phyloP scores from a whole-genome alignment of 768 basidiomycete genomes.

The Suillus cothurnatus region DNA sequence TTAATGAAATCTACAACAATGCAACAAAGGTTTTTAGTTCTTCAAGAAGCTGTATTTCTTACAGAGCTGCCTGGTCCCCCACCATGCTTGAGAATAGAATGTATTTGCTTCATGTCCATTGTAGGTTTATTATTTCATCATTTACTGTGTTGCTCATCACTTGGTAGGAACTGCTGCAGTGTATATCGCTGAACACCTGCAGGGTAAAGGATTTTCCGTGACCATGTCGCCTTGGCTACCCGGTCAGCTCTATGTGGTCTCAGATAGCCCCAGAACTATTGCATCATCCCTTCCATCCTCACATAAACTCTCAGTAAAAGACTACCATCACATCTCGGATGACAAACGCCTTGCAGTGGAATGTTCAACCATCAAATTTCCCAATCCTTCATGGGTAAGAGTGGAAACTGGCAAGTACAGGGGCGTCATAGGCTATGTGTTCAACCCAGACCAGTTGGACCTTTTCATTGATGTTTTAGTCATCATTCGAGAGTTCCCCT shows the following conservation, averaged over 20 bases:
- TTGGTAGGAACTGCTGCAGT: background rate
- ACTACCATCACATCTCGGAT: background rate
- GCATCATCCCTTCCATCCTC: background rate
- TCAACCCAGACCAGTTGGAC: background rate
- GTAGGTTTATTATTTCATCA: background rate
- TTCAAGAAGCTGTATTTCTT: background rate
- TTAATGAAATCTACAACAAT: background rate
- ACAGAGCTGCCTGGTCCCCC: background rate
- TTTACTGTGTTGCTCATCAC: background rate
- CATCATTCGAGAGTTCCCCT: background rate
- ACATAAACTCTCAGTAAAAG: background rate
- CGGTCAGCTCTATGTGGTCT: background rate
- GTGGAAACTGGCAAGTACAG: background rate
- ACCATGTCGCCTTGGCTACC: background rate
- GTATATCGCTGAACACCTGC: background rate
- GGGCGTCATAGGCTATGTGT: background rate
- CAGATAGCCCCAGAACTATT: background rate
- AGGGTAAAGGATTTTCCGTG: background rate
- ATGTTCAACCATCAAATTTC: background rate
- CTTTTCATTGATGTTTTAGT: background rate
- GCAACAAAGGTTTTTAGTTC: background rate
- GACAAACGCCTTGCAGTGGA: background rate
- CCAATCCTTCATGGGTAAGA: background rate
- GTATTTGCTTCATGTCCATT: background rate
- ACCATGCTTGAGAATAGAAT: background rate